Evolutionary conservation across 139 green algal genomes (phyloP), one percentile per base, ranked within the genome.

Genomic region (Tetradesmus obliquus): DNA sequence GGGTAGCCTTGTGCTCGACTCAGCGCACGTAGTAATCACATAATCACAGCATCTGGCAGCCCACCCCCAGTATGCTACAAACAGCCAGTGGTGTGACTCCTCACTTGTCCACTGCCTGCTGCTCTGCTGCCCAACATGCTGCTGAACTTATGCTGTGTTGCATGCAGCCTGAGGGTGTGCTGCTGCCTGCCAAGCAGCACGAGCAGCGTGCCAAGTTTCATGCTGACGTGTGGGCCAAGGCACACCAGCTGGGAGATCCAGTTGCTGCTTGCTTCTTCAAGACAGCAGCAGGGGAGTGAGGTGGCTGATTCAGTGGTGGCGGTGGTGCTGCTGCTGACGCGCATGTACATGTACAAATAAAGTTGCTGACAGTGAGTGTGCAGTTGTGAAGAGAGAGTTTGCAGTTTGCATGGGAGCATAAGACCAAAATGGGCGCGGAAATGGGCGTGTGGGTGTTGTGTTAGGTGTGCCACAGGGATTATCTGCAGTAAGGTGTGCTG

Each of bases 101-200:
- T 45, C 32, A 45, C 32, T 45, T 45, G 32, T 45, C 32, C 32
- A 45, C 32, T 45, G 32, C 32, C 32, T 45, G 32, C 32, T 45
- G 32, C 32, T 45, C 32, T 45, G 32, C 32, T 45, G 32, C 32
- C 32, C 32, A 45, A 45, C 32, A 45, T 45, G 32, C 32, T 45
- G 32, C 32, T 45, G 32, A 45, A 45, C 32, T 45, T 79, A 12
- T 55, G 76, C 8, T 62, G 80, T 60, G 4, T 5, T 86, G 20
- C 57, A 22, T 88, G 83, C 83, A 90, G 86, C 86, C 86, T 90
- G 24, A 55, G 8, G 87, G 72, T 22, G 87, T 91, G 22, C 58
- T 22, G 54, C 53, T 91, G 53, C 87, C 87, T 6, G 45, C 13
- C 4, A 24, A 62, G 55, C 87, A 91, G 55, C 15, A 83, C 10